These are phyloP conservation scores for Xylariomycetidae sp. DNA, from an alignment of 2,329 filamentous ascomycete species.

Conservation along the genomic window DNA sequence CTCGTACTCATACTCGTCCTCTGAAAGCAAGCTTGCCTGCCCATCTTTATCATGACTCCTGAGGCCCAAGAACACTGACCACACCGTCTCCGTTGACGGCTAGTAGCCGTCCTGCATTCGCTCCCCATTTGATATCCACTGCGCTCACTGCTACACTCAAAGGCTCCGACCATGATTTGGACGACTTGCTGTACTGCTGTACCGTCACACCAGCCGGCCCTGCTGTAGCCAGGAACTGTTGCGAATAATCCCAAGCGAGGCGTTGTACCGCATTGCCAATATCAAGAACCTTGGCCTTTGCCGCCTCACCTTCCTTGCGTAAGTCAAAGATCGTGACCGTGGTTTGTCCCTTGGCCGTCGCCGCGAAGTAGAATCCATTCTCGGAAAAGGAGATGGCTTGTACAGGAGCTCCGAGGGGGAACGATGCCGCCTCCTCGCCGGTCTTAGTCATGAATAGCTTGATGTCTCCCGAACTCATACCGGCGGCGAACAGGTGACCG, in stretches of 20 bases:
- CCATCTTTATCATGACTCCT: constrained; percentile 35
- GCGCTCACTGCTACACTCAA: constrained; percentile 71
- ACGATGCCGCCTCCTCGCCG: constrained; percentile 71
- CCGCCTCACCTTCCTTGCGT: constrained; percentile 81
- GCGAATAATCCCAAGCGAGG: constrained; percentile 89
- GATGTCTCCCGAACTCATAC: constrained; percentile 74
- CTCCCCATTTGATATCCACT: constrained; percentile 72
- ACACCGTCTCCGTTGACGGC: constrained; percentile 71
- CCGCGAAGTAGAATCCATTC: constrained; percentile 94
- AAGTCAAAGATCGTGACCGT: constrained; percentile 87
- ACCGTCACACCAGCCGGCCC: constrained; percentile 79
- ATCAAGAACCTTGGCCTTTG: constrained; percentile 79
- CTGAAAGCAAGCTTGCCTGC: not conserved
- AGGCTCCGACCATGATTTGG: constrained; percentile 86
- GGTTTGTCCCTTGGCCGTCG: constrained; percentile 71
- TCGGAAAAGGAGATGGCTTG: constrained; percentile 83
- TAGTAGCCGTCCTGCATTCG: constrained; percentile 68
- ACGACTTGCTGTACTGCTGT: constrained; percentile 81
- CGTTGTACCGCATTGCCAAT: constrained; percentile 72
- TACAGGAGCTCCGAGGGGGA: constrained; percentile 64
- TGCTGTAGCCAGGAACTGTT: constrained; percentile 82
- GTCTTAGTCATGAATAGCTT: constrained; percentile 85
- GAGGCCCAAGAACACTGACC: constrained; percentile 59
- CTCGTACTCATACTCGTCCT: too few species aligned
- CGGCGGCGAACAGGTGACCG: constrained; percentile 86